phyloP scores from a whole-genome alignment of 441 rosid genomes.

The Aleurites moluccanus region DNA sequence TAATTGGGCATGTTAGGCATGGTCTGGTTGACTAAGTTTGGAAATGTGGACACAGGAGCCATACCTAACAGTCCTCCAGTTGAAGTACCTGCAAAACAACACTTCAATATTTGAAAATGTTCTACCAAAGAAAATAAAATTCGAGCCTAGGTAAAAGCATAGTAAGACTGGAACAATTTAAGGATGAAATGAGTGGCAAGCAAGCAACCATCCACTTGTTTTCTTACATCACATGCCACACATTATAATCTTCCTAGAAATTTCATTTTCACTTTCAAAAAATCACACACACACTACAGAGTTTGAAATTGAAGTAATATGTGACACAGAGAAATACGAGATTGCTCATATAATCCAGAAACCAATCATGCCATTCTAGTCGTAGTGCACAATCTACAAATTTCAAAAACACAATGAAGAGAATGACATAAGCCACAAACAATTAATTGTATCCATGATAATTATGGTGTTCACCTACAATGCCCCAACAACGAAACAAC shows the following conservation, averaged over 20 bases:
- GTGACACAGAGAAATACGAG: not conserved
- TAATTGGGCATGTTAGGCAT: slow-evolving; percentile 99
- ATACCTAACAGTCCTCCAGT: slow-evolving; percentile 73
- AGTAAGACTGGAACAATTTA: not conserved
- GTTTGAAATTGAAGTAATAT: not conserved
- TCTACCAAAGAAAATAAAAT: not conserved
- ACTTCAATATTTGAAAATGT: slow-evolving; percentile 8
- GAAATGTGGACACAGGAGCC: slow-evolving; percentile 71
- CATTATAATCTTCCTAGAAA: not conserved
- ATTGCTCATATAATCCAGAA: slow-evolving; percentile 4
- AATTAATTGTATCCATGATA: not conserved
- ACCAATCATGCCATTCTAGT: not conserved
- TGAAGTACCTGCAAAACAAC: slow-evolving; percentile 59
- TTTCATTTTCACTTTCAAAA: not conserved
- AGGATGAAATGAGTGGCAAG: not conserved
- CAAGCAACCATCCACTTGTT: not conserved
- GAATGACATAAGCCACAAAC: not conserved
- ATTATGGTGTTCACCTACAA: not conserved
- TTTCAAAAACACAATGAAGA: not conserved
- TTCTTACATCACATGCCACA: not conserved
- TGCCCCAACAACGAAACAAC: not conserved
- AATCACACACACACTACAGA: not conserved
- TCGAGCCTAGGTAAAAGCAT: not conserved
- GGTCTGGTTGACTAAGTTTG: slow-evolving; percentile 83
- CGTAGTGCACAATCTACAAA: not conserved